Conservation (phyloP, 2,329 filamentous ascomycete species). For the Penicillium corylophilum region DNA sequence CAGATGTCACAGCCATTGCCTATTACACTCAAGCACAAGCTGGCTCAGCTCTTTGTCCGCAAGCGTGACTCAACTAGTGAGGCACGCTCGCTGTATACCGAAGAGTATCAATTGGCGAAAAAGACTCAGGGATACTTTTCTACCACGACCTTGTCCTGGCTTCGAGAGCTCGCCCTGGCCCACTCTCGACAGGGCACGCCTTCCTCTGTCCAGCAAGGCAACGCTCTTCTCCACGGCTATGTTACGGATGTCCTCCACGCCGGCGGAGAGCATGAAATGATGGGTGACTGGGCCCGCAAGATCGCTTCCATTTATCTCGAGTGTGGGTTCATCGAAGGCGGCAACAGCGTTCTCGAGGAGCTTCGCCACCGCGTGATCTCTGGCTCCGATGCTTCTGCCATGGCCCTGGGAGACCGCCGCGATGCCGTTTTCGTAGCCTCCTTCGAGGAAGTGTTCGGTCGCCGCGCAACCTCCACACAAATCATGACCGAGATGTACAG, state of each 20-base stretch:
- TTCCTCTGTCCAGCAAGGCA: constrained; percentile 40
- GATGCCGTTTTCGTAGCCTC: constrained; percentile 48
- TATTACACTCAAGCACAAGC: constrained; percentile 50
- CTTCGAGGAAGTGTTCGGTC: constrained; percentile 45
- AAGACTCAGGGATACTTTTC: constrained; percentile 49
- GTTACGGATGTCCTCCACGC: constrained; percentile 44
- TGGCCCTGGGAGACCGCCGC: constrained; percentile 31
- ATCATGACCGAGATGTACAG: constrained; percentile 46
- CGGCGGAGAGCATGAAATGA: constrained; percentile 44
- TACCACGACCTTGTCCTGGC: constrained; percentile 45
- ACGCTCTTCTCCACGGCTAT: constrained; percentile 41
- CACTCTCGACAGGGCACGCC: constrained; percentile 42
- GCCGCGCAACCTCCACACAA: constrained; percentile 37
- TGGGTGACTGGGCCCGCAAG: constrained; percentile 48
- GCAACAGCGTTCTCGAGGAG: constrained; percentile 46
- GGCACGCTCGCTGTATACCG: constrained; percentile 42
- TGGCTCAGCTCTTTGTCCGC: constrained; percentile 51
- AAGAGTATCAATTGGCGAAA: constrained; percentile 47
- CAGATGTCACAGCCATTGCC: constrained; percentile 41
- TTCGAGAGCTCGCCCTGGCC: constrained; percentile 46
- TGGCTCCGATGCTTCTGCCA: constrained; percentile 36
- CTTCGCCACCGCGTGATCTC: constrained; percentile 53
- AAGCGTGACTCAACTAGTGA: constrained; percentile 38
- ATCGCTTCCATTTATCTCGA: constrained; percentile 49
- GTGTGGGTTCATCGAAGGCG: constrained; percentile 43